Evolutionary conservation across 2,329 filamentous ascomycete species (phyloP), one percentile per base, ranked within the genome.

Genomic region (Paraconiothyrium sp.): DNA sequence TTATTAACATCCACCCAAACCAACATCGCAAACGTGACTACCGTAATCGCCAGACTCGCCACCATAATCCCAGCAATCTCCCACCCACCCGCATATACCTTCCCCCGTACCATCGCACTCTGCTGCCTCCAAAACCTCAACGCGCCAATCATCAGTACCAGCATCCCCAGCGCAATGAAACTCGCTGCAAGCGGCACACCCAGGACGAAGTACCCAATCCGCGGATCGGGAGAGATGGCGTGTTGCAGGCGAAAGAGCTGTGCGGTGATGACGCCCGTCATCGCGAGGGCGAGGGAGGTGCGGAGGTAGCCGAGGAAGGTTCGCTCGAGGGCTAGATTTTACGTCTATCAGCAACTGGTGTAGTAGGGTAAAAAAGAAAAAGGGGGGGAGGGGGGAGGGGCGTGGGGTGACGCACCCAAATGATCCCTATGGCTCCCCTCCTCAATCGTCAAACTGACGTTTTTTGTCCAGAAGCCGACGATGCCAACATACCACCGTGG

Each of bases 221-320:
- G 76, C 2, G 77, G 75, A 41, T 79, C 68, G 1, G 78, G 80
- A 16, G 78, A 70, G 9, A 81, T 71, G 30, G 81, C 73, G 34
- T 87, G 82, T 69, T 89, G 84, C 3, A 90, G 80, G 22, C 85
- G 83, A 68, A 91, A 92, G 8, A 93, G 84, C 71, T 93, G 90
- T 0, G 89, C 87, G 32, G 90, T 84, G 3, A 87, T 69, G 2
- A 90, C 86, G 20, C 90, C 89, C 22, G 88, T 80, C 79, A 92
- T 89, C 14, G 89, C 88, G 43, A 92, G 81, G n/a, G 86, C 83
- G 41, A 91, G 78, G 0, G 89, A 91, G 1, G 90, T 93, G 22
- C 90, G 86, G 34, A 92, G 83, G 75, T 92, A 93, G 34, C 85
- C 89, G 20, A 93, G 85, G 72, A 90, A 93, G 20, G 90, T 93